Evolutionary conservation across 2,329 filamentous ascomycete genomes (phyloP).

Genomic region (Rutstroemia sp.): DNA sequence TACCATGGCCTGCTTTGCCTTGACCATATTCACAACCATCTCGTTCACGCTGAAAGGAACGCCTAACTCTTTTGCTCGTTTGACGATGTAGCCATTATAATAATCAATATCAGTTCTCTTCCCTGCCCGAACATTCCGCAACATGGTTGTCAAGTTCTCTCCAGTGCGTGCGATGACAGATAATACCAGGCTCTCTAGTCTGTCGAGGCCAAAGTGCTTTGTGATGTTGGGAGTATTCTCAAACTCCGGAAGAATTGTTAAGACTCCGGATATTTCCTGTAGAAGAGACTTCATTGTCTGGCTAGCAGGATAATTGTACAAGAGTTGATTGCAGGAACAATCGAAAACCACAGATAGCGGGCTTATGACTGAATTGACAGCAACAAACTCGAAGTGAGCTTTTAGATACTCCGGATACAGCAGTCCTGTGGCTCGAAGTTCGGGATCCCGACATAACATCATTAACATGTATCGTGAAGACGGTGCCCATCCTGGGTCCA

Average conservation of each 20-base stretch:
- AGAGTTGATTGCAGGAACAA: slow-evolving; percentile 62
- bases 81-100: slow-evolving; percentile 82
- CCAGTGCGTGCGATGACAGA: slow-evolving; percentile 46
- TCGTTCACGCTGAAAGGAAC: slow-evolving; percentile 67
- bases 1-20: slow-evolving; percentile 49
- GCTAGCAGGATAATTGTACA: slow-evolving; percentile 58
- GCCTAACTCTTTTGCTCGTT: slow-evolving; percentile 62
- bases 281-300: slow-evolving; percentile 64
- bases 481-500: slow-evolving; percentile 33
- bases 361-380: slow-evolving; percentile 70
- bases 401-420: slow-evolving; percentile 56
- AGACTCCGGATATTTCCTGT: slow-evolving; percentile 64
- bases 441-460: slow-evolving; percentile 53
- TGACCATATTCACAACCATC: slow-evolving; percentile 64
- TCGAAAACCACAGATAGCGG: slow-evolving; percentile 75
- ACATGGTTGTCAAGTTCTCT: slow-evolving; percentile 51
- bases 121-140: slow-evolving; percentile 55
- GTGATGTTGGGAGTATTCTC: slow-evolving; percentile 45
- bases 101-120: slow-evolving; percentile 70
- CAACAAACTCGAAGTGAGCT: slow-evolving; percentile 71
- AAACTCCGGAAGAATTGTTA: slow-evolving; percentile 68
- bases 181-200: slow-evolving; percentile 54
- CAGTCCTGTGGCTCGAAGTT: slow-evolving; percentile 53
- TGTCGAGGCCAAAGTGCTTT: slow-evolving; percentile 50
- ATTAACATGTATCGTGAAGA: slow-evolving; percentile 53